phyloP scores from a whole-genome alignment of 225 moss, liverwort and hornwort genomes.

The Marchantia polymorpha region DNA sequence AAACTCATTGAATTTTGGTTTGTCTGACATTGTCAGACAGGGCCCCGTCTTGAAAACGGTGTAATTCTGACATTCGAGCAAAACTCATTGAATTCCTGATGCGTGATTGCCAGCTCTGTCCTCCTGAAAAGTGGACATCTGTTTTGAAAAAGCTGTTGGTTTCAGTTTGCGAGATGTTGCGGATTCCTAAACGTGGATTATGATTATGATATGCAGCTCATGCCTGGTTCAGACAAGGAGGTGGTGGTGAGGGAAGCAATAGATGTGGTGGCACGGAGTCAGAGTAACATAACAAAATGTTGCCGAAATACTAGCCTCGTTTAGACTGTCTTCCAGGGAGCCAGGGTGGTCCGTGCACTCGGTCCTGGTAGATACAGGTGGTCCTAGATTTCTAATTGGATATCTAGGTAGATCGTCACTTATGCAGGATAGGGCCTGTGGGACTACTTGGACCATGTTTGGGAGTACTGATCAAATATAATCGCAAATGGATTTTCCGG shows the following conservation, averaged over 20 bases:
- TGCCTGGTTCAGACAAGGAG: conserved; percentile 19
- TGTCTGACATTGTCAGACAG: too few species aligned
- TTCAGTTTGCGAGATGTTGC: neutral
- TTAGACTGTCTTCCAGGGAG: neutral
- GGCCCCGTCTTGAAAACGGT: too few species aligned
- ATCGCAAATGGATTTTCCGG: too few species aligned
- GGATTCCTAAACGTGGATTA: neutral
- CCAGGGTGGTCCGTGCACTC: neutral
- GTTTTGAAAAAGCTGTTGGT: neutral
- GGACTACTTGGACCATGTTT: too few species aligned
- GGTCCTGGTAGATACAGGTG: too few species aligned
- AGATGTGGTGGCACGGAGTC: neutral
- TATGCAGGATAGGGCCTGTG: too few species aligned
- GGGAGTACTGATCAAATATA: too few species aligned
- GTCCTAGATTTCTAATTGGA: too few species aligned
- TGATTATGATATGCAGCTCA: conserved; percentile 4
- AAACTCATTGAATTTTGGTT: neutral
- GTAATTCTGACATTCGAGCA: too few species aligned
- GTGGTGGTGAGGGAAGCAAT: conserved; percentile 10
- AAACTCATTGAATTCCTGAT: too few species aligned
- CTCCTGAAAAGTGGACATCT: neutral
- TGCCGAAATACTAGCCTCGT: neutral
- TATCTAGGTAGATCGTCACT: too few species aligned
- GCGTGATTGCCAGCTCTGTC: neutral
- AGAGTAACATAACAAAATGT: neutral